Conservation (phyloP, 257 asterid genomes). For the Solanum chilense region DNA sequence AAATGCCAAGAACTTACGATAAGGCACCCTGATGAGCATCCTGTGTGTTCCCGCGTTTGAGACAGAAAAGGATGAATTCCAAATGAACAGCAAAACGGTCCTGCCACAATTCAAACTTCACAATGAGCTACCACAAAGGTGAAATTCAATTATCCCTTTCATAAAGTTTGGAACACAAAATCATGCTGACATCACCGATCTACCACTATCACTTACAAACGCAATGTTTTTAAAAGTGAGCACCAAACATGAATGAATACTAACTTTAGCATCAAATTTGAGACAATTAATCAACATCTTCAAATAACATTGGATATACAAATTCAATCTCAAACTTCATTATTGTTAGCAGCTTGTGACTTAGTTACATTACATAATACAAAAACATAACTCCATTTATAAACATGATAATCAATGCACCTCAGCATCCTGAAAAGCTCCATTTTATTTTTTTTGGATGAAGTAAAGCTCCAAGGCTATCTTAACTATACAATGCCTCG, state of each 20-base stretch:
- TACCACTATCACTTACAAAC: neutral
- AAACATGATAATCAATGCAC: neutral
- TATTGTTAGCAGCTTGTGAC: neutral
- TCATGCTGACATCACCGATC: neutral
- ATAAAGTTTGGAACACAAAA: neutral
- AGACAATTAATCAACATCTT: neutral
- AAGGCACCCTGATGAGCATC: conserved; percentile 48
- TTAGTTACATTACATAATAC: neutral
- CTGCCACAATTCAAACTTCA: conserved; percentile 30
- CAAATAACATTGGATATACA: neutral
- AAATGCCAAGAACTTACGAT: conserved; percentile 28
- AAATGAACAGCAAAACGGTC: conserved; percentile 45
- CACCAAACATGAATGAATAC: neutral
- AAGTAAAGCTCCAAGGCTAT: neutral
- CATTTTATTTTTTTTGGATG: too few relatives aligned
- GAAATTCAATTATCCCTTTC: neutral
- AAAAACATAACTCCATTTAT: neutral
- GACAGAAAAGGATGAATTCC: conserved; percentile 49
- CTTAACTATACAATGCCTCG: neutral
- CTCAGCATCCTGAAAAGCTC: neutral
- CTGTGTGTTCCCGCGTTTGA: conserved; percentile 29
- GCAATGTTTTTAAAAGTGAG: neutral
- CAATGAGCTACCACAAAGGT: neutral
- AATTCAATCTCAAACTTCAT: neutral
- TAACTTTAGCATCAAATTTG: neutral